phyloP scores from a whole-genome alignment of 495 filamentous ascomycete genomes.

The Penicillium coprophilum region DNA sequence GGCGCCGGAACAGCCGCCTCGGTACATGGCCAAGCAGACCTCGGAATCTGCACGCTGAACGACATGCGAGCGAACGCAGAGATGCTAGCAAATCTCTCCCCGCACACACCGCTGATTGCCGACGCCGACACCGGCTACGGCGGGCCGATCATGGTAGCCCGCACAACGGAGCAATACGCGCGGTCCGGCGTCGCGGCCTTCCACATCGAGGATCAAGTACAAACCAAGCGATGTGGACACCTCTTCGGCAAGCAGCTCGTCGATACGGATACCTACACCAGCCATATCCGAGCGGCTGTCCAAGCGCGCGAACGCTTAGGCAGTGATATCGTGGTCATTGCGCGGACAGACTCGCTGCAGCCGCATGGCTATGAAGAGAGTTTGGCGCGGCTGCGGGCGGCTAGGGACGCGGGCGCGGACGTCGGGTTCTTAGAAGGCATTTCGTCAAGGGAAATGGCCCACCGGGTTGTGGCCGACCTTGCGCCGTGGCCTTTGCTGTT shows the following conservation, averaged over 20 bases:
- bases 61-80: conserved; percentile 48
- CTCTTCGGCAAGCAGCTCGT: conserved; percentile 64
- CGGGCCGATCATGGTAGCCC: conserved; percentile 62
- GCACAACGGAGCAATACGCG: conserved; percentile 63
- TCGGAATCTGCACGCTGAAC: conserved; percentile 57
- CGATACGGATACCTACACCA: conserved; percentile 47
- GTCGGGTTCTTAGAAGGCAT: conserved; percentile 58
- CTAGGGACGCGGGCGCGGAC: conserved; percentile 60
- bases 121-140: conserved; percentile 71
- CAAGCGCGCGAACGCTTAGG: conserved; percentile 49
- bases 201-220: conserved; percentile 73
- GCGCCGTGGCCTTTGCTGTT: conserved; percentile 60
- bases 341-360: conserved; percentile 66
- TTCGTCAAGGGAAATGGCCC: conserved; percentile 39
- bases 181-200: conserved; percentile 66
- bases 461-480: conserved; percentile 47
- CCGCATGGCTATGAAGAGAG: conserved; percentile 61
- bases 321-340: conserved; percentile 67
- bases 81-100: conserved; percentile 44
- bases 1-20: conserved; percentile 69
- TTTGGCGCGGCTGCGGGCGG: conserved; percentile 53
- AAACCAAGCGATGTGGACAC: conserved; percentile 67
- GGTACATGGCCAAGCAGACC: conserved; percentile 64
- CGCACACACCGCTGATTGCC: conserved; percentile 58
- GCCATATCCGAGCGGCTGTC: conserved; percentile 58